Percentiles rank a stretch among this genome's conserved stretches.
Conservation (phyloP, 768 basidiomycete species). For the Strobilomyces dryophilus region DNA sequence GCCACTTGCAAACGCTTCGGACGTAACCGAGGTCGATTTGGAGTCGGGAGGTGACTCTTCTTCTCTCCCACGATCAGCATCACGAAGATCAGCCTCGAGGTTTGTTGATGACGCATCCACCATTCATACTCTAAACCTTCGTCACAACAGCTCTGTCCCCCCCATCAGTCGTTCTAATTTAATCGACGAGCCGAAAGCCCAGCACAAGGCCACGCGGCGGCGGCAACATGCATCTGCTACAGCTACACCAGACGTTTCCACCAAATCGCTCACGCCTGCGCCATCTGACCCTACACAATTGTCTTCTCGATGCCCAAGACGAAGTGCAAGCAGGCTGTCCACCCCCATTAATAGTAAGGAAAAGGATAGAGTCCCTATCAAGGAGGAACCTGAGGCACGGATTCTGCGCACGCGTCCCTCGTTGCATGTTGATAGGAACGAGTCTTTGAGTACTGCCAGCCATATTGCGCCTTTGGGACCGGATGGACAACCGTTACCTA, state of each 20-base stretch:
- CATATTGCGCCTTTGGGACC: slow-evolving; percentile 49
- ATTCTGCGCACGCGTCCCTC: slow-evolving; percentile 47
- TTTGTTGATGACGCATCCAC: slow-evolving; percentile 11
- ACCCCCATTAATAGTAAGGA: slow-evolving; percentile 31
- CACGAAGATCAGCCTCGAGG: slow-evolving; percentile 26
- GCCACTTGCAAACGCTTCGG: slow-evolving; percentile 43
- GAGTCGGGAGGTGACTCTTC: slow-evolving; percentile 37
- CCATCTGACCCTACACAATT: slow-evolving; percentile 23
- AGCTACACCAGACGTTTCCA: slow-evolving; percentile 45
- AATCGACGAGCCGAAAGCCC: slow-evolving; percentile 23
- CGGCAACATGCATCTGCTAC: slow-evolving; percentile 43
- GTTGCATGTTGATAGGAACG: slow-evolving; percentile 33
- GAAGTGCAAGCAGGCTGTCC: slow-evolving; percentile 30
- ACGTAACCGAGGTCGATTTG: slow-evolving; percentile 49
- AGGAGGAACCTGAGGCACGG: slow-evolving; percentile 48
- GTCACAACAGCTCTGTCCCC: slow-evolving; percentile 20
- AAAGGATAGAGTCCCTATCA: slow-evolving; percentile 41
- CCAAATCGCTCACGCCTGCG: slow-evolving; percentile 36
- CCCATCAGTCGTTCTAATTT: slow-evolving; percentile 29
- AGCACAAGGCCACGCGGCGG: slow-evolving; percentile 55
- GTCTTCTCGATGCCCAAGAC: slow-evolving; percentile 28
- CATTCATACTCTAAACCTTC: slow-evolving; percentile 11
- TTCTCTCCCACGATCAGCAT: slow-evolving; percentile 20
- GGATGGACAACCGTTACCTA: slow-evolving; percentile 66
- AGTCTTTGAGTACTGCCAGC: slow-evolving; percentile 37